These are phyloP conservation scores for Rhodotorula kratochvilovae DNA, from an alignment of 768 basidiomycete genomes.

Conservation along the genomic window DNA sequence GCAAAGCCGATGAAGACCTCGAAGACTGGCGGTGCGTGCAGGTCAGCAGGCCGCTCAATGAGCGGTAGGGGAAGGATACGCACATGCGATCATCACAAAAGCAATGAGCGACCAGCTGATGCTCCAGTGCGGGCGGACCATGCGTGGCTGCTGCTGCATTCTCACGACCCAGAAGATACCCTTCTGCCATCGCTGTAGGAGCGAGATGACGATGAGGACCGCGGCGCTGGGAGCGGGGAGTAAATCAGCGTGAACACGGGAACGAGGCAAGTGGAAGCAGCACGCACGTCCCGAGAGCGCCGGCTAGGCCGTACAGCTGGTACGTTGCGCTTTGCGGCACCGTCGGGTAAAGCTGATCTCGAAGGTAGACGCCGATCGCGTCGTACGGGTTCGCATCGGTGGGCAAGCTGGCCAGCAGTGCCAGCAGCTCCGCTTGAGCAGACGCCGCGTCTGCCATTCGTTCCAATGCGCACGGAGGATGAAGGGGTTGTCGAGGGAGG, in stretches of 20 bases:
- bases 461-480: neutral
- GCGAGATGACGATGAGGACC: slow-evolving; percentile 5
- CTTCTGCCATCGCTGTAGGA: neutral
- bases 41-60: neutral
- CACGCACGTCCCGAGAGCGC: neutral
- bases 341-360: slow-evolving; percentile 2
- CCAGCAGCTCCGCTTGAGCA: neutral
- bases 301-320: slow-evolving; percentile 17
- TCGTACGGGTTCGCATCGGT: neutral
- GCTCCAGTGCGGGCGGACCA: slow-evolving; percentile 7
- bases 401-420: neutral
- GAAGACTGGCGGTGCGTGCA: neutral
- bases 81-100: slow-evolving; percentile 10
- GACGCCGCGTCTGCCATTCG: neutral
- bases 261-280: neutral
- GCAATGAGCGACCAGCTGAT: slow-evolving; percentile 11
- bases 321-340: neutral
- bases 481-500: neutral
- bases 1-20: slow-evolving; percentile 1
- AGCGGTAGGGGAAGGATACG: neutral
- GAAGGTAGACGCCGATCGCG: neutral
- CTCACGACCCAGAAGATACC: slow-evolving; percentile 16
- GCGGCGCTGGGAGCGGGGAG: neutral
- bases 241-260: too few relatives aligned
- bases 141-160: slow-evolving; percentile 1